Base-by-base conservation (phyloP, 2,329 filamentous ascomycete species). In the Amylocarpus encephaloides region DNA sequence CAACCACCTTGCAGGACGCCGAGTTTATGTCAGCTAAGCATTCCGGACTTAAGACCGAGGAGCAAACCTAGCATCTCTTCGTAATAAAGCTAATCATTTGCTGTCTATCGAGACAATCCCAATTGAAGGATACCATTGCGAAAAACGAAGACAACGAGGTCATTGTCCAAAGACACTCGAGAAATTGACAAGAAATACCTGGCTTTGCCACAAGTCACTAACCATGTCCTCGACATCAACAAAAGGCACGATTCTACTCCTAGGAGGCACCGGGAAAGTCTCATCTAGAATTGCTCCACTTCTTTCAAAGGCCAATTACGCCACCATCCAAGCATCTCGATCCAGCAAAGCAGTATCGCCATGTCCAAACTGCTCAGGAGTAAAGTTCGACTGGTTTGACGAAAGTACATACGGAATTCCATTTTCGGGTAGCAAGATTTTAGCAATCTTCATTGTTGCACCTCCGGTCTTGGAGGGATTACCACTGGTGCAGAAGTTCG, bases 331-430 rank as follows among this genome's bases (percentile, higher is more conserved):
- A 10, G 70, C 70, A 6, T 72, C 71, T 16, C 68, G 71, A 26
- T 66, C 65, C 5, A 66, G 57, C 4, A 49, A 30, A 41, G 16
- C 38, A 63, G 67, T 47, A 59, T 61, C 36, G 59, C 22, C 19
- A 2, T 43, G 33, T 6, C 33, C 44, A 2, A 46, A 59, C 19
- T 42, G 34, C 13, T 41, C 29, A 18, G 64, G 70, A 22, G 53
- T 61, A 4, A 62, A 64, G 7, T 76, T 77, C 46, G 70, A 77
- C 64, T 77, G 72, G 73, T 35, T 64, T 32, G 67, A 76, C 53
- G 48, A 62, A 30, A 48, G 58, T 15, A 77, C 73, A 0, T 76
- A 67, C 62, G 45, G 49, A 0, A 59, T 54, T 10, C 67, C 66
- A 1, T 73, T 71, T 52, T 38, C 41, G 12, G 50, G 48, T 6